Base-by-base conservation (phyloP, 805 yeast species). In the Candida pseudoglaebosa region DNA sequence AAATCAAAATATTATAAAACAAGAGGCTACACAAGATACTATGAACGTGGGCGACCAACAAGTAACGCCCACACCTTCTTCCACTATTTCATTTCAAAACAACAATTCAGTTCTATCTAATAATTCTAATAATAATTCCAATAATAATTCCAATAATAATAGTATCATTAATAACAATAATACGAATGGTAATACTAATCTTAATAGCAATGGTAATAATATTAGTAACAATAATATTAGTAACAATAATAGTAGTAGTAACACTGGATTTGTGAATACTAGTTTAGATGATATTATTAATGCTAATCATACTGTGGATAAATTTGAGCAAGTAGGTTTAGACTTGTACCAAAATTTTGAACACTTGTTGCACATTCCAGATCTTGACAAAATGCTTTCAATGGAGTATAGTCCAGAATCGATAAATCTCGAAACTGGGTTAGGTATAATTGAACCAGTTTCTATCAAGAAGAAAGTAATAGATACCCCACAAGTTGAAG, bases 321-420 rank as follows among this genome's bases (percentile, higher is more conserved):
- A 32, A 26, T 40, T 56, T 13, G 57, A 53, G 32, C 46, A 46
- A 16, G 52, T 56, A 37, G 51, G 59, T 30, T 39, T 46, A 1
- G 54, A 53, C 26, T 37, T 59, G n/a, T 52, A 50, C 37, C 59
- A 57, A 37, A 57, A 51, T 35, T 42, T 59, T 8, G 61, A 57
- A 32, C 40, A 33, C n/a, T 39, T 57, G 17, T 41, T 57, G 4
- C 43, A 46, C 21, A 13, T 36, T 17, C 39, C 39, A 12, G 39
- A 29, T 20, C 24, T 36, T 10, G 26, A 32, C 13, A 32, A 32
- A 20, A n/a, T 32, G 15, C 16, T 32, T 5, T 32, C 35, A 5
- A 32, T 32, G 35, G 35, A 32, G 13, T 14, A 6, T 32, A 16
- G 24, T n/a, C 9, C 24, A 17, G 15, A 16, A 10, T 20, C 35